These are phyloP conservation scores for Lactifluus rugatus DNA, from an alignment of 768 basidiomycete genomes.

Conservation along the genomic window DNA sequence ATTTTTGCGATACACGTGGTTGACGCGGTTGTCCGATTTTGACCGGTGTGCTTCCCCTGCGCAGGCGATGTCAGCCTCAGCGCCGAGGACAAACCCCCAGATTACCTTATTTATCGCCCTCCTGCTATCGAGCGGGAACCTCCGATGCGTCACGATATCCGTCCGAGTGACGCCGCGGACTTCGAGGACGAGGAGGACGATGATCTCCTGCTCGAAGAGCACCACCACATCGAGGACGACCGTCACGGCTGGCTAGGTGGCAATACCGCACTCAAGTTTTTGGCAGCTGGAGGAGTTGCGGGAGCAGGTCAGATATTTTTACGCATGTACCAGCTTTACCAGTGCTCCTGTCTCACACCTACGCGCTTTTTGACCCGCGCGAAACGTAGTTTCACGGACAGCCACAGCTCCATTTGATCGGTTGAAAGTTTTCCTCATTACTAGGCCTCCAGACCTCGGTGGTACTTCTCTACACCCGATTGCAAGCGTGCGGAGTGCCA, in stretches of 20 bases:
- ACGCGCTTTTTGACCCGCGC: not conserved
- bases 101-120: conserved; percentile 13
- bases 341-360: not conserved
- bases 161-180: conserved; percentile 26
- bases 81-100: conserved; percentile 59
- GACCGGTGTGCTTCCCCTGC: not conserved
- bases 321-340: not conserved
- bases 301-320: conserved; percentile 62
- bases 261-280: conserved; percentile 73
- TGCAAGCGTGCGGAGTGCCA: conserved; percentile 43
- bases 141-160: not conserved
- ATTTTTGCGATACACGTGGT: conserved; percentile 6
- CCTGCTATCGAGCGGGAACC: not conserved
- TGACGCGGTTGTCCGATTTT: conserved; percentile 3
- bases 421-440: conserved; percentile 93
- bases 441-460: conserved; percentile 66
- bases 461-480: conserved; percentile 38
- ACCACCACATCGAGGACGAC: conserved; percentile 44
- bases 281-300: conserved; percentile 89
- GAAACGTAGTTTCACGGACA: conserved; percentile 71
- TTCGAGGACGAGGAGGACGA: conserved; percentile 30
- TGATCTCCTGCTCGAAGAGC: conserved; percentile 27
- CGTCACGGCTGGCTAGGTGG: conserved; percentile 54
- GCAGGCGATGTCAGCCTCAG: conserved; percentile 70
- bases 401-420: conserved; percentile 98